Evolutionary conservation across 2,329 filamentous ascomycete species (phyloP).

Genomic region (Mollisiaceae sp.): DNA sequence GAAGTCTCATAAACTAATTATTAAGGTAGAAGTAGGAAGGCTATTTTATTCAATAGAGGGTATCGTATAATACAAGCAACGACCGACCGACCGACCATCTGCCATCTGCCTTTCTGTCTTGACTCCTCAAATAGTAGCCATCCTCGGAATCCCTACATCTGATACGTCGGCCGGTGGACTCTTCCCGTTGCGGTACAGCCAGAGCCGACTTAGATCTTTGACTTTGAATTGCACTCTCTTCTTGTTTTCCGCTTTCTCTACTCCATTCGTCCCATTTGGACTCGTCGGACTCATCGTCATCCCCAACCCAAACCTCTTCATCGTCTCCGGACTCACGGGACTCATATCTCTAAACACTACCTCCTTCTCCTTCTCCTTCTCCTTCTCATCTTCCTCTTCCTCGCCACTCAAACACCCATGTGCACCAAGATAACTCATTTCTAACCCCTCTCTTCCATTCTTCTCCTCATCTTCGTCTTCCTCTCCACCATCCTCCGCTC

Average conservation of each 20-base stretch:
- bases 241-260: slow-evolving; percentile 5
- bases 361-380: slow-evolving; percentile 29
- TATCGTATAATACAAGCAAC: too few species aligned
- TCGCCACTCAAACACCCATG: slow-evolving; percentile 6
- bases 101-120: too few species aligned
- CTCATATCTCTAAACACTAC: slow-evolving; percentile 35
- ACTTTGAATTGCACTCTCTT: slow-evolving; percentile 51
- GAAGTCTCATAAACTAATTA: too few species aligned
- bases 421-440: slow-evolving; percentile 44
- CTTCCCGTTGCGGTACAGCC: slow-evolving; percentile 65
- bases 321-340: slow-evolving; percentile 27
- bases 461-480: slow-evolving; percentile 47
- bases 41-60: too few species aligned
- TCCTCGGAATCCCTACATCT: slow-evolving; percentile 33
- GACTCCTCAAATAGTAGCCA: slow-evolving; percentile 27
- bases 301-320: slow-evolving; percentile 17
- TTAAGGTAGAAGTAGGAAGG: too few species aligned
- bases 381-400: not conserved
- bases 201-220: slow-evolving; percentile 65
- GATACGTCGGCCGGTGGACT: slow-evolving; percentile 47
- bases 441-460: slow-evolving; percentile 53
- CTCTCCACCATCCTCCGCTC: too few species aligned
- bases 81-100: too few species aligned
- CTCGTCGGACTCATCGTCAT: not conserved
- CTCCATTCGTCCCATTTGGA: slow-evolving; percentile 3